Base-by-base conservation (phyloP, 2,329 filamentous ascomycete genomes). In the Davidsoniella virescens region DNA sequence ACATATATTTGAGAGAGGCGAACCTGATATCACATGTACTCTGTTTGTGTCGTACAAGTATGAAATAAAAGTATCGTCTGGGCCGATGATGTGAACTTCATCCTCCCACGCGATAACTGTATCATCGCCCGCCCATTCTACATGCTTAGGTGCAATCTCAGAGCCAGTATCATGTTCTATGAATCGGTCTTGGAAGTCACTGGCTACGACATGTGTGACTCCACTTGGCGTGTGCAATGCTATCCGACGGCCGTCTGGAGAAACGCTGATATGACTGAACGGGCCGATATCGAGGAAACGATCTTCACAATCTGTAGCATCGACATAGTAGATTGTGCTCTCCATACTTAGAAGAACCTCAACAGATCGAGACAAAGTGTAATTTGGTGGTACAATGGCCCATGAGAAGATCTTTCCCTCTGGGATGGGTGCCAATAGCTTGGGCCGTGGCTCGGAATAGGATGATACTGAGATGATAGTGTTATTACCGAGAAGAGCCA, bases 101-200 rank as follows among this genome's bases (percentile, higher is more conserved):
- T 98, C 92, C 61, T 96, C 92, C 92, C 92, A 98, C 0, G 88
- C 88, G 58, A 98, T 78, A 25, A 94, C 84, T 12, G 88, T 87
- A 64, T 96, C 90, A 59, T 92, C 90, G 4, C 92, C 92, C 63
- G 92, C 98, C 92, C 92, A 98, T 59, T 92, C 82, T 54, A 98
- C 74, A 55, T 92, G 86, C 58, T 86, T 83, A 3, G 92, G 92
- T 1, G 82, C 73, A 4, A 87, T 94, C 62, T 82, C 83, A 8
- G 86, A 88, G 57, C 81, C 81, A 1, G 88, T 90, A 59, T 94
- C 80, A 61, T 96, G 90, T 65, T 96, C 88, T 61, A 87, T 90
- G 55, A 94, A 71, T 52, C 88, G 82, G 59, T 84, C 87, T 62
- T 94, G 87, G 62, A 96, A 96, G 63, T 98, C 90, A 59, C 87